Evolutionary conservation across 2,329 filamentous ascomycete genomes (phyloP).

Genomic region (Fusarium nanum): DNA sequence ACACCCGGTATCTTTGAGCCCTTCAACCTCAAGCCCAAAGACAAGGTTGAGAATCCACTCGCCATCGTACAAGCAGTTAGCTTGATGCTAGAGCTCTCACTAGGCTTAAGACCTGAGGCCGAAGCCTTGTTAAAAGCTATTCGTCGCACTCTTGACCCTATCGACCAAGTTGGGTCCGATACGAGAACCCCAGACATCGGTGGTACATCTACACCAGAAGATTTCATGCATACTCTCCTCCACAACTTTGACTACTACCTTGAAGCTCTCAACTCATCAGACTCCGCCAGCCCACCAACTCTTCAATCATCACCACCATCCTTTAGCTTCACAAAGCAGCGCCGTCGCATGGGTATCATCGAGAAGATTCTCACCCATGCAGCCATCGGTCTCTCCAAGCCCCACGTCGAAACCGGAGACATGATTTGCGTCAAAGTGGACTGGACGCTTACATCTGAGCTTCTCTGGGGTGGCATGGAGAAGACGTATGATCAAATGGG

Average conservation of each 20-base stretch:
- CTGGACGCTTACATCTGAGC: slow-evolving; percentile 12
- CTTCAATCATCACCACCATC: background rate
- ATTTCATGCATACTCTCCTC: background rate
- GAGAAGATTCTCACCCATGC: background rate
- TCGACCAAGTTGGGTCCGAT: slow-evolving; percentile 26
- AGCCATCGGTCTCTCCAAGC: background rate
- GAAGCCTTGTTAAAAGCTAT: slow-evolving; percentile 23
- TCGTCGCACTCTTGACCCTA: slow-evolving; percentile 28
- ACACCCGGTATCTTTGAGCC: slow-evolving; percentile 28
- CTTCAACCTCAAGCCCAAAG: slow-evolving; percentile 18
- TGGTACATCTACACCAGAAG: background rate
- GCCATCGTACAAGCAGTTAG: slow-evolving; percentile 20
- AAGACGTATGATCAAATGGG: slow-evolving; percentile 54
- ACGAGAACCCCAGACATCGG: slow-evolving; percentile 19
- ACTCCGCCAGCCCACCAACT: background rate
- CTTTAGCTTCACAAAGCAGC: background rate
- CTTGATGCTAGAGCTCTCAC: slow-evolving; percentile 21
- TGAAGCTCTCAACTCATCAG: background rate
- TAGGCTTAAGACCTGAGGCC: slow-evolving; percentile 9
- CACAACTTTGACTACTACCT: background rate
- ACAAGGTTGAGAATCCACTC: slow-evolving; percentile 6
- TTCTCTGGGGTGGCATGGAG: slow-evolving; percentile 7
- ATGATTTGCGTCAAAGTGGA: slow-evolving; percentile 9
- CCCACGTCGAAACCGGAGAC: background rate
- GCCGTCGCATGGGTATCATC: background rate